phyloP scores from a whole-genome alignment of 768 basidiomycete species.

The Nidularia sp. region DNA sequence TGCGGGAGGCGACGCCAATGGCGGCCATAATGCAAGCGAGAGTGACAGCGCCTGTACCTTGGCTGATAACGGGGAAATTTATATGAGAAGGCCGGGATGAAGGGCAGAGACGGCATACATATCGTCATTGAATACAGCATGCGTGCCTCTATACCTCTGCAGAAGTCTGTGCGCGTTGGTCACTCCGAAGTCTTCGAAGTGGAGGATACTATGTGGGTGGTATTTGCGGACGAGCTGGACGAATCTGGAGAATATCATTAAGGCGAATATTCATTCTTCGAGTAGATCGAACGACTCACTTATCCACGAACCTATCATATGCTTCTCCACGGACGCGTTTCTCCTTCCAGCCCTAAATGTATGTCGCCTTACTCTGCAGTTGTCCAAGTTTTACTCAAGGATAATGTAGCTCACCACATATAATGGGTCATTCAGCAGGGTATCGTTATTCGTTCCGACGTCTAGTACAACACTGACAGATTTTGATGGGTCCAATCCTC shows the following conservation, averaged over 20 bases:
- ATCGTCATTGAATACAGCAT: slow-evolving; percentile 82
- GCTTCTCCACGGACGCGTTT: slow-evolving; percentile 65
- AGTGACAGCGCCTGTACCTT: slow-evolving; percentile 76
- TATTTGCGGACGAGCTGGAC: slow-evolving; percentile 74
- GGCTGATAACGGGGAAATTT: slow-evolving; percentile 27
- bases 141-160: slow-evolving; percentile 55
- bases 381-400: neutral
- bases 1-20: slow-evolving; percentile 48
- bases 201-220: slow-evolving; percentile 60
- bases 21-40: slow-evolving; percentile 68
- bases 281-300: slow-evolving; percentile 27
- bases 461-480: slow-evolving; percentile 62
- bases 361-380: no score
- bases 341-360: slow-evolving; percentile 64
- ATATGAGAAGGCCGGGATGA: neutral
- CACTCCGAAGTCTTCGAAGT: slow-evolving; percentile 87
- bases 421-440: slow-evolving; percentile 56
- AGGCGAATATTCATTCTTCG: no score
- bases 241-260: slow-evolving; percentile 40
- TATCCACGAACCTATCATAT: slow-evolving; percentile 78
- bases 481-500: slow-evolving; percentile 59
- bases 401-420: slow-evolving; percentile 50
- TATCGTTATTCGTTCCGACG: slow-evolving; percentile 73
- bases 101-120: slow-evolving; percentile 39
- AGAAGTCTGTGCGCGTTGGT: slow-evolving; percentile 70